These are phyloP conservation scores for Eucalyptus sideroxylon DNA, from an alignment of 345 rosid genomes.

Conservation along the genomic window DNA sequence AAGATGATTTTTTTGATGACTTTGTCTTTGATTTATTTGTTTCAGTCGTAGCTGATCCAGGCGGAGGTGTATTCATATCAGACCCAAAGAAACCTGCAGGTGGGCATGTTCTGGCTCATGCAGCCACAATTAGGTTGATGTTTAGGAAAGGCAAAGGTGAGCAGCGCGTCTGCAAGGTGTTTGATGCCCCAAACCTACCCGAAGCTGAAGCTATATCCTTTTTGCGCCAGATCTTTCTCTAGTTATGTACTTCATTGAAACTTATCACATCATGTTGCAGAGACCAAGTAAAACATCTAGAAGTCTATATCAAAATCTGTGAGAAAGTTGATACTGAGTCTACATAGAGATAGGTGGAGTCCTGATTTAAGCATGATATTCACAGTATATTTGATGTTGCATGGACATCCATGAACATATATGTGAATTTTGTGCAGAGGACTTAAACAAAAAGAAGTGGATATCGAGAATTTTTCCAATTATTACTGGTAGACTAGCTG, in stretches of 20 bases:
- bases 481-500: neutral
- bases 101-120: neutral
- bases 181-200: neutral
- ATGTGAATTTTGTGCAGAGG: neutral
- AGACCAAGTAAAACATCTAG: neutral
- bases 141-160: neutral
- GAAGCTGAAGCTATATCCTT: slow-evolving; percentile 78
- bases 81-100: neutral
- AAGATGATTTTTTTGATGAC: neutral
- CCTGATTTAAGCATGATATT: neutral
- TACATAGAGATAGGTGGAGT: neutral
- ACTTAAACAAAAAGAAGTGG: neutral
- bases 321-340: neutral
- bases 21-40: neutral
- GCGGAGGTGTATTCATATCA: neutral
- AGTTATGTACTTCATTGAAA: neutral
- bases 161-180: neutral
- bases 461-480: too few species aligned
- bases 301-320: neutral
- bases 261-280: neutral
- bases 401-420: neutral
- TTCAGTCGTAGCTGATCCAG: neutral
- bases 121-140: neutral
- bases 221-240: neutral
- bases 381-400: neutral